Evolutionary conservation across 176 grass and related monocot genomes (phyloP).

Genomic region (Paspalum vaginatum): DNA sequence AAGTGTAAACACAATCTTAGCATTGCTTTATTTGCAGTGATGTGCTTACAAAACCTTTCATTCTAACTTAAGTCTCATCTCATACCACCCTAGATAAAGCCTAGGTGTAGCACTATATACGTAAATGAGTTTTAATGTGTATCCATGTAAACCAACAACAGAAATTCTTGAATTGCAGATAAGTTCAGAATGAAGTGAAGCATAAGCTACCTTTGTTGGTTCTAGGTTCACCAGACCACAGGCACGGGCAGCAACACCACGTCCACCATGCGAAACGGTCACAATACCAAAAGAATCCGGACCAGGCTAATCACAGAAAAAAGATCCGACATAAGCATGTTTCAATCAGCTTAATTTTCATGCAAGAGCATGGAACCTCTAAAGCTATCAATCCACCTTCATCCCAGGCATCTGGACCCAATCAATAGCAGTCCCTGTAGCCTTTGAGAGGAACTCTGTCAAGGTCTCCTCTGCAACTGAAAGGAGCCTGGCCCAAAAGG

Average conservation of each 20-base stretch:
- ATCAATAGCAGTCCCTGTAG: constrained; percentile 99
- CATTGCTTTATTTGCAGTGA: not conserved
- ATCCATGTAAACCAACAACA: constrained; percentile 2
- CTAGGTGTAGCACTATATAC: not conserved
- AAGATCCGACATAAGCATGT: constrained; percentile 13
- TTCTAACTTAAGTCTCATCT: not conserved
- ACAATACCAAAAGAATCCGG: constrained; percentile 99
- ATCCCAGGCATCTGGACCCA: constrained; percentile 99
- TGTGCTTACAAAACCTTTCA: not conserved
- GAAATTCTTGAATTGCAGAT: not conserved
- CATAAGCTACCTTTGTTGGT: constrained; percentile 70
- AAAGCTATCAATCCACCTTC: constrained; percentile 66
- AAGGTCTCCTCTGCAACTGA: constrained; percentile 93
- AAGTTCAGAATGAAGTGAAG: constrained; percentile 8
- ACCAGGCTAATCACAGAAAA: constrained; percentile 78
- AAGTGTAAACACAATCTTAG: not conserved
- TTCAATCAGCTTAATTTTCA: constrained; percentile 1
- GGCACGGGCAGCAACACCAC: constrained; percentile 92
- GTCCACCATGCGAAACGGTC: constrained; percentile 90
- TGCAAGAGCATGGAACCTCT: not conserved
- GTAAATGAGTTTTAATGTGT: not conserved
- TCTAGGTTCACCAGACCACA: constrained; percentile 99
- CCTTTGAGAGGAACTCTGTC: constrained; percentile 99
- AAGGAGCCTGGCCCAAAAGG: constrained; percentile 60
- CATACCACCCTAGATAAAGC: not conserved